Base-by-base conservation (phyloP, 1,139 yeast species). In the Citeromyces hawaiiensis region DNA sequence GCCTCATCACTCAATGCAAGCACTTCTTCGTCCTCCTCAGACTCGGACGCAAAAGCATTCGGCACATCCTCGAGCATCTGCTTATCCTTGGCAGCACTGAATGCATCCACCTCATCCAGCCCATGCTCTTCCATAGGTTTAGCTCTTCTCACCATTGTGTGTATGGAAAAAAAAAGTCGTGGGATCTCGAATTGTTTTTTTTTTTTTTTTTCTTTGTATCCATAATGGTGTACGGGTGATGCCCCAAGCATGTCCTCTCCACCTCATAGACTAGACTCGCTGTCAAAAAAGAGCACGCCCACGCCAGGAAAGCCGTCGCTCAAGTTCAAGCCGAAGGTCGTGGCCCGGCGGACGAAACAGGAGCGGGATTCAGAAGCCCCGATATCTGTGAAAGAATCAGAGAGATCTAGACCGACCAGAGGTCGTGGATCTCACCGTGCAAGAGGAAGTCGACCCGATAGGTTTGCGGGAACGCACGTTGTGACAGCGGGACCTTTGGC, bases 281-380 rank as follows among this genome's bases (percentile, higher is more conserved):
- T 63, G 8, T 56, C 63, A 0, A 51, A 63, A 19, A 44, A 50
- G 4, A 35, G 47, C 1, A 36, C 48, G n/a, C 49, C 56, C 3
- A 29, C 30, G 16, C 11, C 43, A n/a, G 32, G 23, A 4, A 76
- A 71, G 49, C 73, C 76, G 16, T 43, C 53, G 0, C 64, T 72
- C 40, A 77, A 80, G 56, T 86, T 86, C 58, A 73, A 78, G 53
- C 96, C 96, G 1, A 86, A 86, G 55, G 79, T 68, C 2, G 94
- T 86, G 35, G 85, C 83, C 2, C 66, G 96, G 57, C 75, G 85
- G 54, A 63, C 86, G 16, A 80, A 83, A 48, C 91, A 83, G 50
- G 96, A 85, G 51, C 65, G 96, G 54, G 93, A 76, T 23, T 76
- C 80, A 36, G 74, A 76, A 33, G 87, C 87, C 0, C 85, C 87